These are phyloP conservation scores for Austroboletus eburneus DNA, from an alignment of 768 basidiomycete species.

Conservation along the genomic window DNA sequence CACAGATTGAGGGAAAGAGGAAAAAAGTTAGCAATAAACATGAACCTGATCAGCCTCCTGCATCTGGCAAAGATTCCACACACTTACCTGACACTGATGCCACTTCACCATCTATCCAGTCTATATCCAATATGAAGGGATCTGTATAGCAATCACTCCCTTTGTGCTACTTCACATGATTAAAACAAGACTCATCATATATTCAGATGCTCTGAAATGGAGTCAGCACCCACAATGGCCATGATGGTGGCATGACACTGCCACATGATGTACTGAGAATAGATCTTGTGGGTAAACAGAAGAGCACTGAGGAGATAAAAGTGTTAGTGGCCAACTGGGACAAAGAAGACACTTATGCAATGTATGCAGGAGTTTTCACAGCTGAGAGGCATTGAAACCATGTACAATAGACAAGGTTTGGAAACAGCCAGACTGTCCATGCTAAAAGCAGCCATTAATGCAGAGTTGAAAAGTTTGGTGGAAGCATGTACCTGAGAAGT, in stretches of 20 bases:
- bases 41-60: not conserved
- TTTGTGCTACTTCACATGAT: not conserved
- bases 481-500: not conserved
- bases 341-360: not conserved
- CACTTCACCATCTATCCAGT: not conserved
- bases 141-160: not conserved
- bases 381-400: not conserved
- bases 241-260: not conserved
- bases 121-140: not conserved
- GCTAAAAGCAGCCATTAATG: not conserved
- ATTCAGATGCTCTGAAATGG: not conserved
- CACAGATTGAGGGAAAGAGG: not conserved
- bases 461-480: not conserved
- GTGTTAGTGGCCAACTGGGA: not conserved
- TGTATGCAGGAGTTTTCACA: not conserved
- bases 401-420: not conserved
- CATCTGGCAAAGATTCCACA: not conserved
- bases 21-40: not conserved
- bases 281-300: not conserved
- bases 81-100: not conserved
- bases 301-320: not conserved
- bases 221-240: not conserved
- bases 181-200: not conserved
- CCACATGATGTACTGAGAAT: not conserved
- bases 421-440: not conserved